A percentile compares a stretch with the other conserved stretches of the same genome.
phyloP scores from a whole-genome alignment of 108 stramenopile genomes.

The Epithemia pelagica region DNA sequence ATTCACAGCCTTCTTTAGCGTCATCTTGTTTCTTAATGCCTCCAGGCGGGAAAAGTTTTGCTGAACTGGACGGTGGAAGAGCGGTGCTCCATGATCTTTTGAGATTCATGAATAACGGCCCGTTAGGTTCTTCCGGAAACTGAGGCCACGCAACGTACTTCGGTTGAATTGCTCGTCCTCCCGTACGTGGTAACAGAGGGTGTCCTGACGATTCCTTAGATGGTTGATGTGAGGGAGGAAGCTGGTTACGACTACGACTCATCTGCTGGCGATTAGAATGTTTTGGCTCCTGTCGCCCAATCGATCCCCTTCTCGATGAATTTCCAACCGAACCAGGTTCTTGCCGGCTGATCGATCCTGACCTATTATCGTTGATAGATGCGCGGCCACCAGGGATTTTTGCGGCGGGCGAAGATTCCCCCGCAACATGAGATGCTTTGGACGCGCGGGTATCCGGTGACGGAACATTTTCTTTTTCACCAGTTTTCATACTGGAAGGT shows the following conservation, averaged over 20 bases:
- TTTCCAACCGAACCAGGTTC: background rate
- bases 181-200: background rate
- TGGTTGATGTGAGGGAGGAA: background rate
- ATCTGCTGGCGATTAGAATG: slow-evolving; percentile 3
- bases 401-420: background rate
- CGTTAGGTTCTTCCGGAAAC: slow-evolving; percentile 74
- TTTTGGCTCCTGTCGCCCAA: slow-evolving; percentile 3
- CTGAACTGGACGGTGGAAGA: slow-evolving; percentile 30
- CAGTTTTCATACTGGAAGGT: background rate
- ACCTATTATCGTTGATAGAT: background rate
- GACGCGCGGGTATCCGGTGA: background rate
- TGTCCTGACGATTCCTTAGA: background rate
- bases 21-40: slow-evolving; percentile 75
- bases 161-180: background rate
- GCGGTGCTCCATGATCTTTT: slow-evolving; percentile 62
- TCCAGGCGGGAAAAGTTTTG: slow-evolving; percentile 55
- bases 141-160: slow-evolving; percentile 57
- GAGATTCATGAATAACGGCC: slow-evolving; percentile 26
- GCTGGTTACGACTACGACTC: background rate
- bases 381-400: background rate
- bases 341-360: background rate
- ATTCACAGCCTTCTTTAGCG: slow-evolving; percentile 49
- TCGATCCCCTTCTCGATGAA: background rate
- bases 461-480: slow-evolving; percentile 1
- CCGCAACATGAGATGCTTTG: too few species aligned